A percentile compares a stretch with the other conserved stretches of the same genome.
Evolutionary conservation across 2,329 filamentous ascomycete genomes (phyloP).

Genomic region (Diaporthe vaccinii): DNA sequence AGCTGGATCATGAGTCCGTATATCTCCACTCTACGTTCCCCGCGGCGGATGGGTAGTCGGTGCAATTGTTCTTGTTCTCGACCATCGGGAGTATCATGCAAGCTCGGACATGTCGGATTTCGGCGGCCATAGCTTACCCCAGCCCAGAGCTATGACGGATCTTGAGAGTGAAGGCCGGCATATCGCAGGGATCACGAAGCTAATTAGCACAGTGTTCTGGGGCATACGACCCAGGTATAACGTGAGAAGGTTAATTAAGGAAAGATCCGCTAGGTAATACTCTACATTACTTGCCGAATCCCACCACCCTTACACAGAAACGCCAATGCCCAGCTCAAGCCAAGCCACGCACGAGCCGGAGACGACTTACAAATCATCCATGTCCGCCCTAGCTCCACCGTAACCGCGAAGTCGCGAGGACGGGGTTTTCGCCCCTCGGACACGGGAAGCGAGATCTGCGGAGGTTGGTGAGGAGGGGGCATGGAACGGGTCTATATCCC

Average conservation of each 20-base stretch:
- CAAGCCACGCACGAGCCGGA: background rate
- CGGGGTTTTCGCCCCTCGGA: background rate
- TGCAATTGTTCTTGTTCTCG: background rate
- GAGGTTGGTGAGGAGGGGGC: no score
- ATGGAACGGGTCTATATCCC: background rate
- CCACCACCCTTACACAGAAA: background rate
- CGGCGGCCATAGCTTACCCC: background rate
- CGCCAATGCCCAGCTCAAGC: background rate
- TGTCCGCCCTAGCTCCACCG: background rate
- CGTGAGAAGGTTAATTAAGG: background rate
- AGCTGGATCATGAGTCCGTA: background rate
- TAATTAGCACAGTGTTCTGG: background rate
- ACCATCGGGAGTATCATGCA: background rate
- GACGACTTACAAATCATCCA: slow-evolving; percentile 13
- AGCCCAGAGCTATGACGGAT: background rate
- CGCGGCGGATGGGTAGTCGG: background rate
- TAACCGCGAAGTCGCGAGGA: slow-evolving; percentile 4
- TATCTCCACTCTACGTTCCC: background rate
- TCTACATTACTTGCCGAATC: background rate
- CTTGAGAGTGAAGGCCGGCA: background rate
- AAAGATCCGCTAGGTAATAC: no score
- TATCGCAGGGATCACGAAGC: background rate
- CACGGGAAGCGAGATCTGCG: background rate
- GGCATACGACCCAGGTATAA: background rate
- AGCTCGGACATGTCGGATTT: slow-evolving; percentile 22